Conservation (phyloP, 768 basidiomycete species). For the Mycena indigotica region DNA sequence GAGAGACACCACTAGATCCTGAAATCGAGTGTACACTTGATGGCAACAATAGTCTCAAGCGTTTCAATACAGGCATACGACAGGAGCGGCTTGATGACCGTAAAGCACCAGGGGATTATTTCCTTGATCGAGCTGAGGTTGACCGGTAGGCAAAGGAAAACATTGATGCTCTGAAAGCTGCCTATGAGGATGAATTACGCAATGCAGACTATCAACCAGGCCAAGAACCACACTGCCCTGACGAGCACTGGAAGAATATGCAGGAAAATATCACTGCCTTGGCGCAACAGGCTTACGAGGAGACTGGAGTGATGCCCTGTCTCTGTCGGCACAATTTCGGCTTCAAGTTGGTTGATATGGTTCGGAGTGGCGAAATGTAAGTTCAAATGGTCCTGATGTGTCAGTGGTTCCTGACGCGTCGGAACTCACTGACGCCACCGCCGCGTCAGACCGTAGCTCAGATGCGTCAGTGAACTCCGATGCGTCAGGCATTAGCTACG, state of each 20-base stretch:
- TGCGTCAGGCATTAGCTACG: background rate
- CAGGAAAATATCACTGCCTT: too few relatives aligned
- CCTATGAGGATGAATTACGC: background rate
- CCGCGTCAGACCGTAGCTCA: too few relatives aligned
- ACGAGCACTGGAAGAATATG: conserved; percentile 10
- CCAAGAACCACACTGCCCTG: conserved; percentile 33
- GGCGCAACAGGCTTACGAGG: conserved; percentile 38
- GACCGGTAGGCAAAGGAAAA: conserved; percentile 11
- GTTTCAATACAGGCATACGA: conserved; percentile 11
- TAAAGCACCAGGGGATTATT: conserved; percentile 2
- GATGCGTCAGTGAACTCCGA: background rate
- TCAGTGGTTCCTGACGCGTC: too few relatives aligned
- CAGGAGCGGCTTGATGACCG: conserved; percentile 34
- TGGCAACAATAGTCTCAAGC: conserved; percentile 36
- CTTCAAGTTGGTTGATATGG: too few relatives aligned
- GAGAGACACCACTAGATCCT: conserved; percentile 30
- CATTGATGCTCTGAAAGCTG: background rate
- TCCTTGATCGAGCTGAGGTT: background rate
- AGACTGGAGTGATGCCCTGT: conserved; percentile 42
- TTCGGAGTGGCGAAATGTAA: conserved; percentile 39
- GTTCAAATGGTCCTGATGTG: conserved; percentile 2
- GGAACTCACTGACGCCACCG: too few relatives aligned
- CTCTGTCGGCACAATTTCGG: too few relatives aligned
- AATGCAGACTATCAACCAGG: conserved; percentile 25
- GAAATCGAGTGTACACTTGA: conserved; percentile 24